Evolutionary conservation across 495 filamentous ascomycete species (phyloP).

Genomic region (Bryoglossum gracile): DNA sequence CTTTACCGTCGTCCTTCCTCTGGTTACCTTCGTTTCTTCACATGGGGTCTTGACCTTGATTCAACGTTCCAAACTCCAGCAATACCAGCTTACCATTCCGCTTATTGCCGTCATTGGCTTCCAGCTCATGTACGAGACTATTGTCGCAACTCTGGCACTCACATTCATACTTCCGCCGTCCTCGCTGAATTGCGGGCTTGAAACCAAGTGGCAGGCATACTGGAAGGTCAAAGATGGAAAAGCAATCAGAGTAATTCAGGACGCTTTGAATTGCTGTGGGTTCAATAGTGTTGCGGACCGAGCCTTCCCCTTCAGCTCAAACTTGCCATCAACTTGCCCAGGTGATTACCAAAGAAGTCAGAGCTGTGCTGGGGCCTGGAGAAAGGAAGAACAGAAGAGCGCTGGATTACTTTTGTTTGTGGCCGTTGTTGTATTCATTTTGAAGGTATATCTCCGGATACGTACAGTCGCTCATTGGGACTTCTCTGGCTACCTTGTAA

Average conservation of each 20-base stretch:
- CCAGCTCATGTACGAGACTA: conserved; percentile 45
- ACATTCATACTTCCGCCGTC: conserved; percentile 18
- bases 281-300: conserved; percentile 46
- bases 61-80: conserved; percentile 21
- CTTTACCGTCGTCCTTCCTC: conserved; percentile 44
- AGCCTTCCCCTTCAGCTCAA: conserved; percentile 52
- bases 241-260: conserved; percentile 53
- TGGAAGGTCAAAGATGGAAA: conserved; percentile 40
- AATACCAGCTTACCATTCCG: conserved; percentile 29
- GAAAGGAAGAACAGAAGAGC: conserved; percentile 23
- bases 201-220: conserved; percentile 49
- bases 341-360: conserved; percentile 12
- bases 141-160: conserved; percentile 31
- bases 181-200: conserved; percentile 41
- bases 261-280: conserved; percentile 59
- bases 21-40: conserved; percentile 39
- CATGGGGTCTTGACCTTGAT: conserved; percentile 21
- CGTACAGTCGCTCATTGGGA: not conserved
- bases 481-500: no score
- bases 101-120: conserved; percentile 46
- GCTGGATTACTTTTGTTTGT: conserved; percentile 28
- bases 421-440: conserved; percentile 22
- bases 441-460: conserved; percentile 23
- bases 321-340: conserved; percentile 12
- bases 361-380: conserved; percentile 27